Evolutionary conservation across 2,329 filamentous ascomycete genomes (phyloP).

Genomic region (Claviceps paspali): DNA sequence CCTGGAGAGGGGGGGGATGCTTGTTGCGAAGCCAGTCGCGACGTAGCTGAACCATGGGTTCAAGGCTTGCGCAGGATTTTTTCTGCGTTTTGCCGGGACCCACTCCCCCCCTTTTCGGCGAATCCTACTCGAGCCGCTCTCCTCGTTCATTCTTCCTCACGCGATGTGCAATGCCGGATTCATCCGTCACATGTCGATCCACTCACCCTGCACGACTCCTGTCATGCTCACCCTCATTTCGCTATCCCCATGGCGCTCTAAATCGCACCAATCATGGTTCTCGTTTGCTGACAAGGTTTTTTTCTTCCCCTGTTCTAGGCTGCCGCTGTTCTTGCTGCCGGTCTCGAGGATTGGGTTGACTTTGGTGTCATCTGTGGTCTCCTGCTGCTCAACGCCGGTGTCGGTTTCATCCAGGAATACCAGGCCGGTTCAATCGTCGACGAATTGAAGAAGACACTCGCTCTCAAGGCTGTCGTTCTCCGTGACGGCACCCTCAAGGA

Average conservation of each 20-base stretch:
- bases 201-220: too few species aligned
- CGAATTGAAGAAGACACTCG: constrained; percentile 79
- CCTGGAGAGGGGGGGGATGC: too few species aligned
- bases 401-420: constrained; percentile 81
- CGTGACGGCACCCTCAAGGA: constrained; percentile 64
- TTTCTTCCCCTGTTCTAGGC: constrained; percentile 26
- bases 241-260: too few species aligned
- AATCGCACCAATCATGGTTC: not conserved
- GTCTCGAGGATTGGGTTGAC: constrained; percentile 81
- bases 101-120: not conserved
- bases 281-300: constrained; percentile 12
- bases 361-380: constrained; percentile 82
- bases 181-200: not conserved
- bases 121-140: too few species aligned
- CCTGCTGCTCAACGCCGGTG: constrained; percentile 67
- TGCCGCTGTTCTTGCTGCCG: constrained; percentile 66
- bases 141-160: not conserved
- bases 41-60: too few species aligned
- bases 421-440: constrained; percentile 84
- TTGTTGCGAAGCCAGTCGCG: too few species aligned
- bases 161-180: not conserved
- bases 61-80: too few species aligned
- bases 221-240: too few species aligned
- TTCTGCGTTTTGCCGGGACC: not conserved
- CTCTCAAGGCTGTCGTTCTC: constrained; percentile 74